Conservation (phyloP, 345 rosid species). For the Odontarrhena argentea region DNA sequence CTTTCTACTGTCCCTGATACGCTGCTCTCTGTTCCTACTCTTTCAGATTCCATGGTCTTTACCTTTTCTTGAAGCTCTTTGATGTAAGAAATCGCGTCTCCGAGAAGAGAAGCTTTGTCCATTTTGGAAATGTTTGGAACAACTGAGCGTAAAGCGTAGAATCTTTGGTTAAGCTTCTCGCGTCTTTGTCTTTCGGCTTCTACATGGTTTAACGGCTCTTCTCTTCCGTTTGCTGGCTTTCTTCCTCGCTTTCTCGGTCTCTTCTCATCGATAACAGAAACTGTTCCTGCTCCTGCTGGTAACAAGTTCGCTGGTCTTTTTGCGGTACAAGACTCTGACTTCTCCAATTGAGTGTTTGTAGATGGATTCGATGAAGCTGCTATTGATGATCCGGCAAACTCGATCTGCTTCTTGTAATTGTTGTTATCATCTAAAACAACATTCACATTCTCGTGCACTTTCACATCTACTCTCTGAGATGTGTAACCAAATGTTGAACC, state of each 20-base stretch:
- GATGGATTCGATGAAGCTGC: conserved; percentile 58
- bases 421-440: conserved; percentile 52
- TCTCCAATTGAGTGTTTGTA: conserved; percentile 54
- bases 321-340: conserved; percentile 68
- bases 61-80: conserved; percentile 91
- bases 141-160: conserved; percentile 89
- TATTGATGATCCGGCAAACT: conserved; percentile 52
- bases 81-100: conserved; percentile 92
- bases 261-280: conserved; percentile 53
- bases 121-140: conserved; percentile 99
- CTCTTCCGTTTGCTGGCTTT: conserved; percentile 97
- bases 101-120: conserved; percentile 96
- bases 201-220: conserved; percentile 94
- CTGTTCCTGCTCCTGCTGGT: conserved; percentile 16
- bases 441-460: conserved; percentile 54
- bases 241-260: conserved; percentile 92
- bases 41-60: conserved; percentile 73
- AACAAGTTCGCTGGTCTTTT: conserved; percentile 43
- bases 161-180: conserved; percentile 92
- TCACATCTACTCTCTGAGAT: conserved; percentile 50
- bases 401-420: conserved; percentile 60
- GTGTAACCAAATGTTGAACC: conserved; percentile 49
- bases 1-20: conserved; percentile 48
- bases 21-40: conserved; percentile 52
- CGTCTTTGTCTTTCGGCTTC: conserved; percentile 98